Percentiles rank a stretch among this genome's conserved stretches.
Evolutionary conservation across 179 eudicot genomes (phyloP).

Genomic region (Kewa caespitosa): DNA sequence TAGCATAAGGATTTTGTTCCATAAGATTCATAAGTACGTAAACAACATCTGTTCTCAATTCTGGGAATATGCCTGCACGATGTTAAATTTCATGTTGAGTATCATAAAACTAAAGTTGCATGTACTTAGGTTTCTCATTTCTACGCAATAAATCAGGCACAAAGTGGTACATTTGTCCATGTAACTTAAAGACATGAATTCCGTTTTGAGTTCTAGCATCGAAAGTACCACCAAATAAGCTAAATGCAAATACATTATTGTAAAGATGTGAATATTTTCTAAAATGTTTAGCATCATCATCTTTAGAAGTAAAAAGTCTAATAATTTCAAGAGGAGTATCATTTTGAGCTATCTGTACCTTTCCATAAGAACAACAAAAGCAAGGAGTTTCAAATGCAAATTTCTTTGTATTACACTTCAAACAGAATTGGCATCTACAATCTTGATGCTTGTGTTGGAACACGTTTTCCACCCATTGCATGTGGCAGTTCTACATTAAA

Average conservation of each 20-base stretch:
- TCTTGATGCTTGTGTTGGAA: no score
- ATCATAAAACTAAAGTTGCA: no score
- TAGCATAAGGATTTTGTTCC: no score
- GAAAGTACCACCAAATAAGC: neutral
- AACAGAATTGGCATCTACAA: no score
- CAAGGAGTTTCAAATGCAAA: neutral
- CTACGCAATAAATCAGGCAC: neutral
- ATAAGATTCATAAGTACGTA: no score
- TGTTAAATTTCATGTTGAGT: no score
- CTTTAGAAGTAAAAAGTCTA: neutral
- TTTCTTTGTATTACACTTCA: neutral
- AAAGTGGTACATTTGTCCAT: no score
- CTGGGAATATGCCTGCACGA: no score
- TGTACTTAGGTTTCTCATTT: no score
- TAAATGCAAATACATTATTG: neutral
- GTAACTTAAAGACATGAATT: no score
- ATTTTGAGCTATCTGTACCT: neutral
- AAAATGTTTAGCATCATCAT: neutral
- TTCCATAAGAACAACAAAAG: neutral
- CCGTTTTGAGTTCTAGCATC: neutral
- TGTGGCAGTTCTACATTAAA: neutral
- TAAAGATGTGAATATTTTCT: neutral
- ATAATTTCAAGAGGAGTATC: neutral
- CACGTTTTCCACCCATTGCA: neutral
- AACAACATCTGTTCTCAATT: no score